Evolutionary conservation across 2,329 filamentous ascomycete genomes (phyloP), one percentile per base, ranked within the genome.

Genomic region (Didymella glomerata): DNA sequence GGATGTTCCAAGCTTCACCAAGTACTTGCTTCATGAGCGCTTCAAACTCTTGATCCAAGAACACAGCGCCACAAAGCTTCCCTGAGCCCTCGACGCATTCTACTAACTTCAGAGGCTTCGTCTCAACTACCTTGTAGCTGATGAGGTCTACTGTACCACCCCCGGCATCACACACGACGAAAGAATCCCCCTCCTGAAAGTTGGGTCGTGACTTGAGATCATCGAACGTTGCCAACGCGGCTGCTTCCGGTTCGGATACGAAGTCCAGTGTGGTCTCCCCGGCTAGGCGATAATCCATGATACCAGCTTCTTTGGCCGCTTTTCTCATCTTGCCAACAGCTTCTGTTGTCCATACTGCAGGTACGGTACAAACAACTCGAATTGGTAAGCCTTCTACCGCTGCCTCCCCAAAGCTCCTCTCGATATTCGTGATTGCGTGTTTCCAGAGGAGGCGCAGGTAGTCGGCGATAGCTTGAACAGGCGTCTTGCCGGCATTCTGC

Each of bases 61-160:
- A 66, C 5, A 68, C 57, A n/a, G 61, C 55, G 9, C 66, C 66
- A 38, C 66, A 67, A 2, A 65, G 45, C 8, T 47, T 42, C 1
- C 66, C 65, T 40, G 36, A 28, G 13, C 57, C 54, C 27, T 62
- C 58, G 10, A 50, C 63, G 46, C 63, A 61, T 38, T 65, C 63
- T 16, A 20, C 50, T 4, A 65, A 4, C 51, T 52, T 24, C 55
- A 67, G 14, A 20, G 65, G 60, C 18, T 64, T 32, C 20, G 40
- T 40, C 50, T 54, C 48, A 7, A n/a, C 22, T 18, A 68, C 54
- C 42, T 62, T 64, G 40, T 71, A 71, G 11, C 65, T 66, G 5
- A 70, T 68, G 13, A 70, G 60, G 54, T 71, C 68, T 2, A 70
- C 67, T 1, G 67, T 69, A 7, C 67, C 67, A 9, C 68, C 67